These are phyloP conservation scores for Polygonum maritimum DNA, from an alignment of 148 eudicot genomes.

Conservation along the genomic window DNA sequence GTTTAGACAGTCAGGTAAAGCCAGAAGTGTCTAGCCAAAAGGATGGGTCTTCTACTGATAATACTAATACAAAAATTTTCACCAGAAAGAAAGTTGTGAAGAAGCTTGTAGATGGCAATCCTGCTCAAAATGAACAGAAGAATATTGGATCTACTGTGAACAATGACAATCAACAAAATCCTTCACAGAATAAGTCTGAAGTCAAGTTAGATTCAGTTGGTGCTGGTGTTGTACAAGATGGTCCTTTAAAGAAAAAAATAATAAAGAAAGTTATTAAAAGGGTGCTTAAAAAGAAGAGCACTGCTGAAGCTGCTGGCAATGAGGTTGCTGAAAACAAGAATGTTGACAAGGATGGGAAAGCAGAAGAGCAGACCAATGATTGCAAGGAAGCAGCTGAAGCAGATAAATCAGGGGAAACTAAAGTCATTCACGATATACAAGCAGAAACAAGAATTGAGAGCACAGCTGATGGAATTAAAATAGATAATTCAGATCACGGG, in stretches of 20 bases:
- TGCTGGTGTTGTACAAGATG: constrained; percentile 26
- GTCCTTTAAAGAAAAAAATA: constrained; percentile 33
- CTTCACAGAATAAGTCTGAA: constrained; percentile 27
- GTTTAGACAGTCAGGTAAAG: too few relatives aligned
- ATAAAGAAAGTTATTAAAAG: constrained; percentile 71
- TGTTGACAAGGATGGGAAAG: constrained; percentile 19
- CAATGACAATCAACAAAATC: constrained; percentile 21
- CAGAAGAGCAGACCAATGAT: constrained; percentile 16
- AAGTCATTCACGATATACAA: neutral
- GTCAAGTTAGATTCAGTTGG: constrained; percentile 25
- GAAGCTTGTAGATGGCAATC: constrained; percentile 23
- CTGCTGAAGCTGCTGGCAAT: constrained; percentile 25
- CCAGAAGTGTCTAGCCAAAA: constrained; percentile 19
- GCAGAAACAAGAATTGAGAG: constrained; percentile 23
- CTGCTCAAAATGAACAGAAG: constrained; percentile 25
- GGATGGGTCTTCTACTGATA: constrained; percentile 34
- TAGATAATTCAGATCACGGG: neutral
- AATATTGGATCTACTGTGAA: constrained; percentile 18
- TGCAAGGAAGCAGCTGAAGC: constrained; percentile 15
- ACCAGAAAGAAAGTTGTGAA: constrained; percentile 37
- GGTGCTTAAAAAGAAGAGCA: constrained; percentile 49
- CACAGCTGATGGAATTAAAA: constrained; percentile 21
- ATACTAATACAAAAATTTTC: constrained; percentile 35
- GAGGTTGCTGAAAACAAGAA: constrained; percentile 23
- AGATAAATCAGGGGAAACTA: constrained; percentile 7